phyloP scores from a whole-genome alignment of 2,329 filamentous ascomycete genomes.

The Hypomyces perniciosus region DNA sequence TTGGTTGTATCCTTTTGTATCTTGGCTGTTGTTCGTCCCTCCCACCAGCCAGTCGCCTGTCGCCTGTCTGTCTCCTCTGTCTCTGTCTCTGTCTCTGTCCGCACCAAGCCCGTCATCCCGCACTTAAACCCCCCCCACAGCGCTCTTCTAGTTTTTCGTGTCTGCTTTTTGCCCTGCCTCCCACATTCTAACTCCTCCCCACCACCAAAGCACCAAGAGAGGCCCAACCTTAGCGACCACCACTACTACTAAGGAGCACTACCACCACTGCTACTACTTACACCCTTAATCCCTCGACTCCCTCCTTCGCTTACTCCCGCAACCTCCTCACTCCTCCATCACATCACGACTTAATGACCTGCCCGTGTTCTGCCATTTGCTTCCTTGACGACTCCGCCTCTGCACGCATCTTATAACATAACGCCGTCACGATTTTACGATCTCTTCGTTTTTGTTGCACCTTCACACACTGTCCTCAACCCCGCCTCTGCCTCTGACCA shows the following conservation, averaged over 20 bases:
- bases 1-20: not conserved
- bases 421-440: constrained; percentile 8
- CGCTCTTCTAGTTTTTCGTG: not conserved
- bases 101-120: not conserved
- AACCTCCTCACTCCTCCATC: constrained; percentile 2
- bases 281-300: constrained; percentile 2
- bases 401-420: not conserved
- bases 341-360: constrained; percentile 12
- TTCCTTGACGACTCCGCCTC: constrained; percentile 1
- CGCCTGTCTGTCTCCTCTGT: constrained; percentile 4
- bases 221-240: not conserved
- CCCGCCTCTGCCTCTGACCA: constrained; percentile 4
- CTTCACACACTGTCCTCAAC: not conserved
- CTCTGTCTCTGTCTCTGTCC: not conserved
- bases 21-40: not conserved
- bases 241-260: not conserved
- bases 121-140: not conserved
- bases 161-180: not conserved
- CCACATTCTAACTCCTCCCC: not conserved
- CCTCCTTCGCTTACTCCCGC: not conserved
- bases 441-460: constrained; percentile 2
- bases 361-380: constrained; percentile 8
- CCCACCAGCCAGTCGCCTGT: not conserved
- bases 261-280: not conserved
- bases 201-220: not conserved